Percentiles rank a stretch among this genome's conserved stretches.
Evolutionary conservation across 2,329 filamentous ascomycete genomes (phyloP).

Genomic region (Pseudogymnoascus sp.): DNA sequence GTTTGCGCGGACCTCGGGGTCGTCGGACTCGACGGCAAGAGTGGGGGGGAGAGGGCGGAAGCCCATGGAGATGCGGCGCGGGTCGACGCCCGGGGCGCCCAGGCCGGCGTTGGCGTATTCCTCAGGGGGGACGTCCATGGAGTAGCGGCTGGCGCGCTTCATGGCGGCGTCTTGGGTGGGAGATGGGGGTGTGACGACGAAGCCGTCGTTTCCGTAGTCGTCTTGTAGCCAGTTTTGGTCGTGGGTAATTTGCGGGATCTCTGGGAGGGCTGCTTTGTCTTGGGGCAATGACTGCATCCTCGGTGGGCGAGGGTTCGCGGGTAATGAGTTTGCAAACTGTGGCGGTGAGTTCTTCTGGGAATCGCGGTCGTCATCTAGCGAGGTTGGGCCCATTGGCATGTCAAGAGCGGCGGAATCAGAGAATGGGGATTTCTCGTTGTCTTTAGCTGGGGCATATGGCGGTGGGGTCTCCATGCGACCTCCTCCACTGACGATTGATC

Average conservation of each 20-base stretch:
- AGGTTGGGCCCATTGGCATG: slow-evolving; percentile 1
- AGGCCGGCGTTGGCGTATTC: slow-evolving; percentile 36
- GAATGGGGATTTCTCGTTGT: not conserved
- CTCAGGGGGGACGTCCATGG: slow-evolving; percentile 30
- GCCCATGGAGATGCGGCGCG: slow-evolving; percentile 56
- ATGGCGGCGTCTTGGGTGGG: slow-evolving; percentile 24
- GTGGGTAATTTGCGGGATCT: slow-evolving; percentile 14
- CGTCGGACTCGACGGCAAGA: slow-evolving; percentile 62
- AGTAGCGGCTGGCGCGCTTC: slow-evolving; percentile 26
- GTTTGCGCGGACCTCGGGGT: slow-evolving; percentile 90
- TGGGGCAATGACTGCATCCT: slow-evolving; percentile 31
- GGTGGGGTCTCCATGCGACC: not conserved
- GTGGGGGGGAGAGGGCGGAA: slow-evolving; percentile 83
- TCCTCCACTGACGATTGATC: slow-evolving; percentile 15
- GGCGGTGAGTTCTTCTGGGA: slow-evolving; percentile 12
- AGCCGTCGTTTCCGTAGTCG: slow-evolving; percentile 44
- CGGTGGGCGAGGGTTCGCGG: slow-evolving; percentile 29
- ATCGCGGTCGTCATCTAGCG: not conserved
- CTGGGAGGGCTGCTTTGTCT: slow-evolving; percentile 27
- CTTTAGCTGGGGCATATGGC: not conserved
- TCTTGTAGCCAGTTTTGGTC: slow-evolving; percentile 29
- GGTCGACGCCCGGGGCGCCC: slow-evolving; percentile 46
- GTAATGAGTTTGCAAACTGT: slow-evolving; percentile 24
- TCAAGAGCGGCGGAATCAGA: not conserved
- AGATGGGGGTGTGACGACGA: slow-evolving; percentile 37